These are phyloP conservation scores for Ceratorhiza oryzae-sativae DNA, from an alignment of 1,284 basidiomycete species.

Conservation along the genomic window DNA sequence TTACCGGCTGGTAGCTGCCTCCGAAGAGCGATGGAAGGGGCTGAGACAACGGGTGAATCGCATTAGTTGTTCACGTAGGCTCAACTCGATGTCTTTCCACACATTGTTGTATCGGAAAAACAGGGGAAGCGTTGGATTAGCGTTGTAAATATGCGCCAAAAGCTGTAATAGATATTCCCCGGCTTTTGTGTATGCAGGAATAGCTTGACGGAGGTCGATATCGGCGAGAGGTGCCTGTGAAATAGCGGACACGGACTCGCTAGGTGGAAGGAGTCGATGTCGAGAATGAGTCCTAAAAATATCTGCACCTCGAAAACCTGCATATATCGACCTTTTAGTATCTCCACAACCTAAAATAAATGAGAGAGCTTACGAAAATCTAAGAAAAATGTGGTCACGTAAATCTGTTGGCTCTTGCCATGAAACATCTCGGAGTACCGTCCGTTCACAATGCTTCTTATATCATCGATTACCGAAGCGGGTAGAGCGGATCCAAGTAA, in stretches of 20 bases:
- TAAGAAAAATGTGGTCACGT: too few relatives aligned
- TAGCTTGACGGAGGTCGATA: slow-evolving; percentile 19
- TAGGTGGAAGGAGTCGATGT: not conserved
- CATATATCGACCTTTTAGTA: not conserved
- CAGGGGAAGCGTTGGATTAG: not conserved
- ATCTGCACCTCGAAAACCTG: slow-evolving; percentile 10
- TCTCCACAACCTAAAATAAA: not conserved
- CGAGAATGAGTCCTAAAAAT: not conserved
- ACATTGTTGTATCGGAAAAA: slow-evolving; percentile 4
- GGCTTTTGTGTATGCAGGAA: slow-evolving; percentile 34
- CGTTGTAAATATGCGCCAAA: slow-evolving; percentile 13
- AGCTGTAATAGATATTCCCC: slow-evolving; percentile 19
- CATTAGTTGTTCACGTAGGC: not conserved
- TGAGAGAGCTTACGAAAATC: slow-evolving; percentile 16
- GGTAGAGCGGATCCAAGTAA: slow-evolving; percentile 11
- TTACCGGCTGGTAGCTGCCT: not conserved
- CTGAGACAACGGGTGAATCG: not conserved
- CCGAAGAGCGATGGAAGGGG: not conserved
- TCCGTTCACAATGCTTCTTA: slow-evolving; percentile 29
- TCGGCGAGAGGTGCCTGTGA: not conserved
- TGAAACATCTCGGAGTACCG: slow-evolving; percentile 37
- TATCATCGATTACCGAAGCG: slow-evolving; percentile 16
- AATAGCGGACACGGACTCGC: not conserved
- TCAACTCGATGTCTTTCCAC: not conserved
- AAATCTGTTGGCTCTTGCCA: slow-evolving; percentile 3